phyloP scores from a whole-genome alignment of 305 asterid genomes.

The Fraxinus sp. region DNA sequence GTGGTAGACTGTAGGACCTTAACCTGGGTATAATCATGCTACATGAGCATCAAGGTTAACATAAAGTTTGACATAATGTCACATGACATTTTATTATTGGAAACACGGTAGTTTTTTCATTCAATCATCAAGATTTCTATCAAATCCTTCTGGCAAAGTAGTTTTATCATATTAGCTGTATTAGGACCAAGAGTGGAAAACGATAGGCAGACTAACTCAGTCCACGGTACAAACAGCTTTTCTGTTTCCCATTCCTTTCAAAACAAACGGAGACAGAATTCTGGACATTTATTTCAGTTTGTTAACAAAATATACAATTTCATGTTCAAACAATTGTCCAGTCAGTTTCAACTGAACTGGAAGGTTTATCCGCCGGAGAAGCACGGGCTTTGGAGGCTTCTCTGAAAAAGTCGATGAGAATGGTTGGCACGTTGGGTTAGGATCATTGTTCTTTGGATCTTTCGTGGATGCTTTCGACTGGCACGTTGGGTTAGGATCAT shows the following conservation, averaged over 20 bases:
- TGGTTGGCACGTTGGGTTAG: conserved; percentile 36
- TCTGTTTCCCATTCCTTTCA: conserved; percentile 9
- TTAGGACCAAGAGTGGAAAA: too few relatives aligned
- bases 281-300: conserved; percentile 27
- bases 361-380: conserved; percentile 56
- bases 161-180: too few relatives aligned
- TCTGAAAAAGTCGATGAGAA: conserved; percentile 70
- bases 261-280: conserved; percentile 18
- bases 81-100: too few relatives aligned
- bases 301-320: conserved; percentile 35
- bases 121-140: too few relatives aligned
- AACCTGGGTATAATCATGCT: too few relatives aligned
- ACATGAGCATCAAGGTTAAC: too few relatives aligned
- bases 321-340: conserved; percentile 63
- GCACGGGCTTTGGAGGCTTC: conserved; percentile 75
- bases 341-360: conserved; percentile 54
- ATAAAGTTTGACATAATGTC: too few relatives aligned
- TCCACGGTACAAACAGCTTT: conserved; percentile 43
- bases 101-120: too few relatives aligned
- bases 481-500: conserved; percentile 30
- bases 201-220: too few relatives aligned
- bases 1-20: too few relatives aligned
- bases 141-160: too few relatives aligned
- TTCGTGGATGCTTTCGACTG: conserved; percentile 44
- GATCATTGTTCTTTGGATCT: conserved; percentile 42